These are phyloP conservation scores for Auricularia heimuer DNA, from an alignment of 768 basidiomycete species.

Conservation along the genomic window DNA sequence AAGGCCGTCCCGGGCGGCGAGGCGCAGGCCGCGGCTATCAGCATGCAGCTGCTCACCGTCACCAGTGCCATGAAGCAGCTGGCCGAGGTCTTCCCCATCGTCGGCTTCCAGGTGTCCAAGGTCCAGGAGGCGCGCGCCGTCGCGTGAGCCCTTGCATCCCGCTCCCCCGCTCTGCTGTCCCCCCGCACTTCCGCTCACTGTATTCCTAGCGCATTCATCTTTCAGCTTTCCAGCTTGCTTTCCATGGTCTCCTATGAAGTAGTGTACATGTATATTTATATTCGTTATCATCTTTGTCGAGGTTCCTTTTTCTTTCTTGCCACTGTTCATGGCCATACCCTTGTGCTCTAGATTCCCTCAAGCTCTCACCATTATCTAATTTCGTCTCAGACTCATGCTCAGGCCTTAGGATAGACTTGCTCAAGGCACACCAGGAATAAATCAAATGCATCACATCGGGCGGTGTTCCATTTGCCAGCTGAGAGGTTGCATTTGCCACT, in stretches of 20 bases:
- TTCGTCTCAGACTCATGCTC: no score
- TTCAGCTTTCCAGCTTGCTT: neutral
- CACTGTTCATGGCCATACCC: no score
- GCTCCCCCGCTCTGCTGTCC: neutral
- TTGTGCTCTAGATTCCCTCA: no score
- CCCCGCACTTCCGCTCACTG: neutral
- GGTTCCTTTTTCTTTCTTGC: no score
- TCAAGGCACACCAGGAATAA: no score
- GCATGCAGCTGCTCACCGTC: conserved; percentile 25
- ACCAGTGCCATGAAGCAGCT: conserved; percentile 27
- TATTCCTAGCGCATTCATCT: neutral
- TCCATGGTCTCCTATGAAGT: neutral
- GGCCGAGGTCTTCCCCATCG: conserved; percentile 27
- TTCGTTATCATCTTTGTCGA: neutral
- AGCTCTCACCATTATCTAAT: no score
- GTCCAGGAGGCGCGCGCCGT: neutral
- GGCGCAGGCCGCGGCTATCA: conserved; percentile 11
- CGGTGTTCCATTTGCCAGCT: no score
- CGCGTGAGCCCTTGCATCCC: no score
- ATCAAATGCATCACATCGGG: no score
- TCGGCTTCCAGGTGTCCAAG: conserved; percentile 14
- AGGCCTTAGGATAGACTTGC: no score
- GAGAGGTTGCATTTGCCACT: no score
- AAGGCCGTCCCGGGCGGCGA: conserved; percentile 12
- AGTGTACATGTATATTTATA: neutral